Evolutionary conservation across 768 basidiomycete genomes (phyloP).

Genomic region (Lactifluus piperatus): DNA sequence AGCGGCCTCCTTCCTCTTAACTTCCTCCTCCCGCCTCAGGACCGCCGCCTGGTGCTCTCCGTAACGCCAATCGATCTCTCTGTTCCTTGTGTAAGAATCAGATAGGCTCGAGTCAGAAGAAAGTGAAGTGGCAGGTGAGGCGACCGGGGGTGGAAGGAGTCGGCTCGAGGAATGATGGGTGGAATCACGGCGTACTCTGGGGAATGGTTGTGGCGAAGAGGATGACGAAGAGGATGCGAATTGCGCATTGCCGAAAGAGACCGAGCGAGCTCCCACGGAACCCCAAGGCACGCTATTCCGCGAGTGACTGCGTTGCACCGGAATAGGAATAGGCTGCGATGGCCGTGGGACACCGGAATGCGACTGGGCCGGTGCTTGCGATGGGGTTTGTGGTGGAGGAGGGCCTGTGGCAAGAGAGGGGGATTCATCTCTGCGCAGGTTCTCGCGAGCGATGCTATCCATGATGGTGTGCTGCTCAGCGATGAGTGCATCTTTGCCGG

Average conservation of each 20-base stretch:
- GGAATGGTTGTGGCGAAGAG: constrained; percentile 1
- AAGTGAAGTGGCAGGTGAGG: constrained; percentile 3
- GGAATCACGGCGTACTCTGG: constrained; percentile 7
- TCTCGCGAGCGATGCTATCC: constrained; percentile 7
- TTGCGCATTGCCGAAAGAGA: neutral
- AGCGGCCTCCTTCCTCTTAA: constrained; percentile 5
- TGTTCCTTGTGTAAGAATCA: neutral
- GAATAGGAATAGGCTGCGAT: constrained; percentile 15
- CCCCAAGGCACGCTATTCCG: constrained; percentile 2
- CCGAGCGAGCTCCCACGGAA: neutral
- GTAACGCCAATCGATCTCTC: neutral
- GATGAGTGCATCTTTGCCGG: constrained; percentile 15
- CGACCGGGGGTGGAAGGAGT: neutral
- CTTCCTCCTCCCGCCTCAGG: constrained; percentile 5
- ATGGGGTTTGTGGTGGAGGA: neutral
- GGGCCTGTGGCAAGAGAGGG: neutral
- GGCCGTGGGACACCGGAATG: neutral
- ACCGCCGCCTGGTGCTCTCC: constrained; percentile 1
- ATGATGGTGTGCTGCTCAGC: constrained; percentile 14
- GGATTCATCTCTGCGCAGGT: neutral
- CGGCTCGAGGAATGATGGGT: neutral
- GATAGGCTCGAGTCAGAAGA: constrained; percentile 4
- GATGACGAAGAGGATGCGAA: neutral
- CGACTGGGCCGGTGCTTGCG: neutral
- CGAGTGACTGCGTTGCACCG: constrained; percentile 4